A percentile compares a stretch with the other conserved stretches of the same genome.
Evolutionary conservation across 1,284 basidiomycete genomes (phyloP).

Genomic region (Ceraceosorus guamensis): DNA sequence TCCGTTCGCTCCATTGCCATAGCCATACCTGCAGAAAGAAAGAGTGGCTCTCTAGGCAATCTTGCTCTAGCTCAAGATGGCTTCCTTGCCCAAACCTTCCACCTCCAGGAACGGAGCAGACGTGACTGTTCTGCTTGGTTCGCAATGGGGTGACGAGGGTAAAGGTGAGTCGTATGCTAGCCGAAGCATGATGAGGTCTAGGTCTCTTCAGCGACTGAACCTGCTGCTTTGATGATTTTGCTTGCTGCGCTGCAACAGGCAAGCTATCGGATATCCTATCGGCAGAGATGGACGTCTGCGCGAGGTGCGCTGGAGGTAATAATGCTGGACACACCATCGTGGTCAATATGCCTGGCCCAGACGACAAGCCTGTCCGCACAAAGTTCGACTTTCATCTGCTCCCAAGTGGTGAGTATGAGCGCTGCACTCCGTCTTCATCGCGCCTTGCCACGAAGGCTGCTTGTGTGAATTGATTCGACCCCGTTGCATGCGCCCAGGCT

Average conservation of each 20-base stretch:
- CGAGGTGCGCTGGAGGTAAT: constrained; percentile 93
- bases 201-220: constrained; percentile 3
- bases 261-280: constrained; percentile 47
- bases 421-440: neutral
- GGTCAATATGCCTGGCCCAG: constrained; percentile 56
- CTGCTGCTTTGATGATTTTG: neutral
- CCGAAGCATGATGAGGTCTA: neutral
- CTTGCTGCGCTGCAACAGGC: constrained; percentile 14
- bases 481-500: constrained; percentile 54
- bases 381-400: constrained; percentile 94
- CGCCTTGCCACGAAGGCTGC: too few relatives aligned
- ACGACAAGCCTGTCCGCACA: constrained; percentile 64
- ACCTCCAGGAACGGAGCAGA: constrained; percentile 36
- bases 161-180: constrained; percentile 20
- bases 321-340: constrained; percentile 99
- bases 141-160: constrained; percentile 48
- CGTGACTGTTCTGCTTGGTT: constrained; percentile 44
- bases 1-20: too few relatives aligned
- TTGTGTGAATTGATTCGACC: neutral
- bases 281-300: constrained; percentile 82
- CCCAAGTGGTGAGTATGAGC: constrained; percentile 68
- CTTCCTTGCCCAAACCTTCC: constrained; percentile 43
- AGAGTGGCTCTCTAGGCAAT: too few relatives aligned
- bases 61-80: constrained; percentile 17
- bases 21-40: too few relatives aligned